Evolutionary conservation across 345 rosid genomes (phyloP).

Genomic region (Linum trigynum): DNA sequence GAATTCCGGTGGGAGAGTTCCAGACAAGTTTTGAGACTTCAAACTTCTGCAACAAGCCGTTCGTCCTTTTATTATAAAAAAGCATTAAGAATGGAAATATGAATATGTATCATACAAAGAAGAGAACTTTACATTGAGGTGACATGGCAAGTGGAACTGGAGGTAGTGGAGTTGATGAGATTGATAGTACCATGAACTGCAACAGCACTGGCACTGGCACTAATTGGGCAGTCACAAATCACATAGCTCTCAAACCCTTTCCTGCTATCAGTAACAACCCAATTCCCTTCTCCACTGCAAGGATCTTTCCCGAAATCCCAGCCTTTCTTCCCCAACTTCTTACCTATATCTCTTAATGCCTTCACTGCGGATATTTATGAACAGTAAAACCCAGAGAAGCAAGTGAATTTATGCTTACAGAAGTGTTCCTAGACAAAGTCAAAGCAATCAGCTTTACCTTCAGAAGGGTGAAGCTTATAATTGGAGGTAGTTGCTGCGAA

Average conservation of each 20-base stretch:
- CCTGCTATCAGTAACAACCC: constrained; percentile 24
- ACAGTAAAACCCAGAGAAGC: not conserved
- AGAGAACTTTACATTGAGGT: constrained; percentile 37
- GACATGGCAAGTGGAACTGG: constrained; percentile 53
- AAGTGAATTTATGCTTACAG: not conserved
- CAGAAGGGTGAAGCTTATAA: not conserved
- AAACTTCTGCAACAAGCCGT: constrained; percentile 36
- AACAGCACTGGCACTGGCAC: not conserved
- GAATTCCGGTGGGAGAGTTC: constrained; percentile 60
- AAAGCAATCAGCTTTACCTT: not conserved
- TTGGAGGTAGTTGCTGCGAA: not conserved
- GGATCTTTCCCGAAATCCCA: constrained; percentile 71
- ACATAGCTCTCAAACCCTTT: constrained; percentile 46
- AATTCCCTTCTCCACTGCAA: constrained; percentile 61
- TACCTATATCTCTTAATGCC: constrained; percentile 52
- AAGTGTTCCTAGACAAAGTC: not conserved
- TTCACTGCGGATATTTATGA: constrained; percentile 33
- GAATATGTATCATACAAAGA: not conserved
- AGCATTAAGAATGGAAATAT: no score
- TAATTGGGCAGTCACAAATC: constrained; percentile 39
- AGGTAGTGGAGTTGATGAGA: constrained; percentile 12
- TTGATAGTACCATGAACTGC: not conserved
- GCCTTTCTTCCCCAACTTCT: constrained; percentile 55
- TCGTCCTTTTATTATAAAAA: no score
- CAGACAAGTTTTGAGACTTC: constrained; percentile 59